Evolutionary conservation across 2,329 filamentous ascomycete species (phyloP), one percentile per base, ranked within the genome.

Genomic region (Akanthomyces dipterigenus): DNA sequence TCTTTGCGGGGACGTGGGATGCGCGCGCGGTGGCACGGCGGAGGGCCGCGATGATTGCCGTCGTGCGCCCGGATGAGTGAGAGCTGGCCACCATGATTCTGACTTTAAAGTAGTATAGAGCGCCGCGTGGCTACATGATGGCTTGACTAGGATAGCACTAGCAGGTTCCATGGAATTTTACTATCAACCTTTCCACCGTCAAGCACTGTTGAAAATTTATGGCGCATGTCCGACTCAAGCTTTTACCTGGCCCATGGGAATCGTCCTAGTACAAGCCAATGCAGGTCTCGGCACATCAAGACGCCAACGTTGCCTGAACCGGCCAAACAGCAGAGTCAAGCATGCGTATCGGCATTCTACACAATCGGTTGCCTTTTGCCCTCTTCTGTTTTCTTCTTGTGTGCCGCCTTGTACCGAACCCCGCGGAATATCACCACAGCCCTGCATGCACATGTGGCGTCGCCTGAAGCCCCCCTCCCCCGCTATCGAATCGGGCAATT

Each of bases 1-100:
- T 88, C 38, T 88, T 88, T 70, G 74, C 79, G 0, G 86, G 86
- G 1, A 77, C 76, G 5, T 88, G 86, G 86, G 80, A 87, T 67
- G 73, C 82, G 2, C 78, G 79, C 26, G 73, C 72, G 1, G 82
- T 80, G 14, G 78, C 79, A 1, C 76, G 72, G 67, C 75, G 82
- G 57, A 76, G 81, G 57, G 73, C 69, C 24, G 72, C 72, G 38
- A 77, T 75, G 67, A 69, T 73, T 20, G 55, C 34, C 7, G 22
- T 28, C 3, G 36, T 48, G 3, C 46, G 34, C 26, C 2, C 46
- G 3, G 38, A 50, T 3, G 38, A 58, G 34, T 58, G 18, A 12
- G 31, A n/a, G 24, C 4, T 8, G 6, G 4, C 7, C 14, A 11
- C 8, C 2, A 18, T 3, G 5, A 8, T 22, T 38, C 42, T 16